Base-by-base conservation (phyloP, 768 basidiomycete genomes). In the Boletus sp. region DNA sequence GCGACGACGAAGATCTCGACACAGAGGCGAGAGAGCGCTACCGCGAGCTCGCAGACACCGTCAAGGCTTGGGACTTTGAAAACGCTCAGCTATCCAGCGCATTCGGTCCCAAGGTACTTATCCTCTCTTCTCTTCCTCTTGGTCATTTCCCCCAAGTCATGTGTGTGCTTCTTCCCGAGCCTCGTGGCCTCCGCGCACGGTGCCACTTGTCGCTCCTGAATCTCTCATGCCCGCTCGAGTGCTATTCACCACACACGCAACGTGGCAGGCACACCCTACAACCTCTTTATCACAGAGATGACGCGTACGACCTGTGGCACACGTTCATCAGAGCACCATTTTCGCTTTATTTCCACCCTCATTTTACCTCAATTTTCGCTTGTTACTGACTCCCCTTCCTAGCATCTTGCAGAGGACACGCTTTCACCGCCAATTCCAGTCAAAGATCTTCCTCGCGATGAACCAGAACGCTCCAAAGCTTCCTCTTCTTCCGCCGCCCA, bases 401-500 rank as follows among this genome's bases (percentile, higher is more conserved):
- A 84, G 83, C 77, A 72, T 60, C 67, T 71, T 28, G 78, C 80
- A 66, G 84, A 80, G 41, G 73, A 76, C 47, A 64, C 76, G 9
- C 73, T 78, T 52, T 82, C 85, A 5, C 82, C 83, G 28, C 64
- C 71, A 28, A 55, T 76, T 33, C 75, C 72, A 37, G 73, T 76
- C 47, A 70, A 78, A 10, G 86, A 89, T 54, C 74, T 81, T 50
- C 77, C 80, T n/a, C 83, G 80, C 32, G 77, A 80, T 50, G 89
- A 89, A 64, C 84, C 86, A 33, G 72, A 83, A 50, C 85, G 84
- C 55, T 74, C 80, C 33, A 76, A 83, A 28, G 75, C 79, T 24
- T 80, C 85, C 37, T 83, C 87, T n/a, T 84, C 90, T 29, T 81
- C 84, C 24, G 89, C 91, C 17, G 90, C 90, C 20, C 92, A 93